Conservation (phyloP, 2,329 filamentous ascomycete species). For the Dactylonectria estremocensis region DNA sequence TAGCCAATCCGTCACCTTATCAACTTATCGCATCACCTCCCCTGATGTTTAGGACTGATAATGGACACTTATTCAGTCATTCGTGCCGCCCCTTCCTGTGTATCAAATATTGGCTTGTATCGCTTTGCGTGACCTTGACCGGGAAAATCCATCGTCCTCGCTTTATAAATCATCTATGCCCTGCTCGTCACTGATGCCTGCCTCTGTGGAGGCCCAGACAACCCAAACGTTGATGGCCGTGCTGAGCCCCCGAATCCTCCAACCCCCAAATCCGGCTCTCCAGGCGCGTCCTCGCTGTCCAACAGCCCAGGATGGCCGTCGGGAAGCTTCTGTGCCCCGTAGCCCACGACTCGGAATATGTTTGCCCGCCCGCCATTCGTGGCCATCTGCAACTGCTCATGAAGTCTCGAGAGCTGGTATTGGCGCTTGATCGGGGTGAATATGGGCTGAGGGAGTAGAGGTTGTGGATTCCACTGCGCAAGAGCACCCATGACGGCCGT, state of each 20-base stretch:
- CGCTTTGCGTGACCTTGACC: slow-evolving; percentile 1
- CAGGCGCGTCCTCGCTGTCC: slow-evolving; percentile 70
- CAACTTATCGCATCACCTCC: not conserved
- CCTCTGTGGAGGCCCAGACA: slow-evolving; percentile 59
- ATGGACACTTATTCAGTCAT: slow-evolving; percentile 4
- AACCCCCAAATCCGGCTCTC: slow-evolving; percentile 67
- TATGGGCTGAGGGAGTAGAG: slow-evolving; percentile 77
- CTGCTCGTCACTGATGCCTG: slow-evolving; percentile 64
- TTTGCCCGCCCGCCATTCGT: slow-evolving; percentile 77
- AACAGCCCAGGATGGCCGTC: slow-evolving; percentile 63
- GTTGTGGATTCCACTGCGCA: slow-evolving; percentile 82
- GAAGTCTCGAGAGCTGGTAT: slow-evolving; percentile 74
- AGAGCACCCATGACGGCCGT: slow-evolving; percentile 89
- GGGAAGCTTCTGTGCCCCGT: slow-evolving; percentile 68
- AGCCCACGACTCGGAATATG: slow-evolving; percentile 74
- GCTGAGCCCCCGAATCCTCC: slow-evolving; percentile 56
- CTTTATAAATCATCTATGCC: slow-evolving; percentile 54
- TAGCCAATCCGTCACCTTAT: too few relatives aligned
- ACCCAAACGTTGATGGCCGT: slow-evolving; percentile 62
- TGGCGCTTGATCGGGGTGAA: slow-evolving; percentile 74
- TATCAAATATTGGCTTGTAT: not conserved
- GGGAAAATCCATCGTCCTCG: not conserved
- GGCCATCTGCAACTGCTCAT: slow-evolving; percentile 76
- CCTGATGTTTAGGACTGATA: not conserved
- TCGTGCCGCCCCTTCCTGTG: not conserved